phyloP scores from a whole-genome alignment of 1,284 basidiomycete genomes.

The Meripilus lineatus region DNA sequence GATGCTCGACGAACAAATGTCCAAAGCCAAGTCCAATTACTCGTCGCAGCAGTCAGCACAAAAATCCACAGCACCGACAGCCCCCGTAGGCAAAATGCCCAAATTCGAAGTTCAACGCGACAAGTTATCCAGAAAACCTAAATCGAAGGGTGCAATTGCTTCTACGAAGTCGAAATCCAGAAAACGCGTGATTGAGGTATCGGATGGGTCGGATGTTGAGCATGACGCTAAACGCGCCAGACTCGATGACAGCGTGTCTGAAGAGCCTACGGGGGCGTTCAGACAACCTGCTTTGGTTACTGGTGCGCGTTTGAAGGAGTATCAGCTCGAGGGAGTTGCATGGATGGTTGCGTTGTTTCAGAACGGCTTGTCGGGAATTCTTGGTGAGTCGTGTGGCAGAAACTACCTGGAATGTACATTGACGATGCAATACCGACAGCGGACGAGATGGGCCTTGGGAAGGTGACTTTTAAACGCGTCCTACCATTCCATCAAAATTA shows the following conservation, averaged over 20 bases:
- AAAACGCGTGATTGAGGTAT: conserved; percentile 11
- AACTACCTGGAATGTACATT: neutral
- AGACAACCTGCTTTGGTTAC: conserved; percentile 79
- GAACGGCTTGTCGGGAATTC: conserved; percentile 92
- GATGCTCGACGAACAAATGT: conserved; percentile 61
- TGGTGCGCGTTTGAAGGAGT: conserved; percentile 81
- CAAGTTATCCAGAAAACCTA: conserved; percentile 14
- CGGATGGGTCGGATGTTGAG: conserved; percentile 16
- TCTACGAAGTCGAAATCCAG: conserved; percentile 16
- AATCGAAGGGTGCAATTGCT: conserved; percentile 12
- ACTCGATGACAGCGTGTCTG: conserved; percentile 21
- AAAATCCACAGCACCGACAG: neutral
- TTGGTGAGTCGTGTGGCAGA: conserved; percentile 47
- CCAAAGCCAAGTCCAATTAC: conserved; percentile 41
- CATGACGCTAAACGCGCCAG: conserved; percentile 25
- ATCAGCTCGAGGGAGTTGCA: conserved; percentile 92
- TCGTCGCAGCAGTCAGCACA: conserved; percentile 16
- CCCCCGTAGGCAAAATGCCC: conserved; percentile 2
- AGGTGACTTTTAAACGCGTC: too few relatives aligned
- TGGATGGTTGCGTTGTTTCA: conserved; percentile 95
- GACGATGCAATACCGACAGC: conserved; percentile 35
- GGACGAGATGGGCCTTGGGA: conserved; percentile 93
- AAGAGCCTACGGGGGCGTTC: conserved; percentile 23
- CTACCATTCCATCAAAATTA: neutral
- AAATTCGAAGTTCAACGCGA: conserved; percentile 7